These are phyloP conservation scores for Yamadazyma dendronema DNA, from an alignment of 1,139 yeast species.

Conservation along the genomic window DNA sequence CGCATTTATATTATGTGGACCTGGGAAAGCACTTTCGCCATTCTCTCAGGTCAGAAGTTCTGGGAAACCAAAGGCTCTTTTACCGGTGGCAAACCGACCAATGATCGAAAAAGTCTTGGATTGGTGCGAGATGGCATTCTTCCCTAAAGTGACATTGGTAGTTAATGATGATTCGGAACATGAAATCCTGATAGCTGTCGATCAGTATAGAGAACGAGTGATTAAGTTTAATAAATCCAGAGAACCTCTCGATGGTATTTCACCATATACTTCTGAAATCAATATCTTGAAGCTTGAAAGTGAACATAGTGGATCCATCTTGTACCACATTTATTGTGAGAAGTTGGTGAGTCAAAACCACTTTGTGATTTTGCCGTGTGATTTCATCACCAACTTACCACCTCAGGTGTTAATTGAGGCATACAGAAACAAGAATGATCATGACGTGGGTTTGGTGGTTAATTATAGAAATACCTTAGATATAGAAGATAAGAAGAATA, in stretches of 20 bases:
- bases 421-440: conserved; percentile 65
- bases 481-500: conserved; percentile 68
- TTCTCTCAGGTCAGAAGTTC: conserved; percentile 57
- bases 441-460: conserved; percentile 69
- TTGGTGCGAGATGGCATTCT: conserved; percentile 90
- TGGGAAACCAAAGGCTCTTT: conserved; percentile 75
- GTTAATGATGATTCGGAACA: conserved; percentile 28
- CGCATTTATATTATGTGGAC: conserved; percentile 87
- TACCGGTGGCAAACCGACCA: conserved; percentile 91
- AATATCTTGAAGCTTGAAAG: conserved; percentile 39
- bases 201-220: conserved; percentile 39
- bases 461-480: conserved; percentile 72
- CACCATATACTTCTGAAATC: conserved; percentile 25
- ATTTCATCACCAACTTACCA: conserved; percentile 86
- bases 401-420: conserved; percentile 87
- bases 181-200: conserved; percentile 39
- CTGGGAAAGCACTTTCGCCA: conserved; percentile 71
- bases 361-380: conserved; percentile 87
- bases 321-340: conserved; percentile 47
- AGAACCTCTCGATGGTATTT: conserved; percentile 10
- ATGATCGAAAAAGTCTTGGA: conserved; percentile 84
- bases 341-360: conserved; percentile 36
- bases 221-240: conserved; percentile 3
- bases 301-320: conserved; percentile 62
- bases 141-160: conserved; percentile 50